Evolutionary conservation across 306 rosid genomes (phyloP).

Genomic region (Alnus glutinosa): DNA sequence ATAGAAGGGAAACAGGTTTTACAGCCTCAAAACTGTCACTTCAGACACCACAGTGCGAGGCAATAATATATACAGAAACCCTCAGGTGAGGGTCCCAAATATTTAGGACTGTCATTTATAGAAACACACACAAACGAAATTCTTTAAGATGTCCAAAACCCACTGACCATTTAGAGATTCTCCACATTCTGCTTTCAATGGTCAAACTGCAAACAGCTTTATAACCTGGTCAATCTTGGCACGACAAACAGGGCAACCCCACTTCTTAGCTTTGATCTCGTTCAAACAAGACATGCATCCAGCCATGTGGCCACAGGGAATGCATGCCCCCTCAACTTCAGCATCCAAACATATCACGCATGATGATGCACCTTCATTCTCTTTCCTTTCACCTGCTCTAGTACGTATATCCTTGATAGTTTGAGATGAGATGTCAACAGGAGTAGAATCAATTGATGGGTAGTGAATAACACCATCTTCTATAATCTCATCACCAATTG

Average conservation of each 20-base stretch:
- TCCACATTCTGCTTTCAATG: constrained; percentile 9
- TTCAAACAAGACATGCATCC: constrained; percentile 97
- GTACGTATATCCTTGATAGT: constrained; percentile 32
- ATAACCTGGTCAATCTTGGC: constrained; percentile 78
- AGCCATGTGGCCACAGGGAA: constrained; percentile 98
- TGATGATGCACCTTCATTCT: constrained; percentile 44
- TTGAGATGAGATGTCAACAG: constrained; percentile 50
- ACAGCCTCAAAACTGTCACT: not conserved
- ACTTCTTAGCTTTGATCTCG: constrained; percentile 78
- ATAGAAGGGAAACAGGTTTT: not conserved
- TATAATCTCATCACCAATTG: constrained; percentile 36
- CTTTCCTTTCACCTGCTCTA: constrained; percentile 40
- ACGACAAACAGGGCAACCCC: constrained; percentile 99
- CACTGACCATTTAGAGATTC: constrained; percentile 29
- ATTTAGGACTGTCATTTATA: not conserved
- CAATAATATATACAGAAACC: constrained; percentile 41
- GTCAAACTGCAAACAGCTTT: constrained; percentile 79
- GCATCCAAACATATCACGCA: constrained; percentile 96
- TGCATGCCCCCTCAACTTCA: constrained; percentile 95
- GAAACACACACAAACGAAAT: constrained; percentile 8
- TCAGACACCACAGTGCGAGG: constrained; percentile 17
- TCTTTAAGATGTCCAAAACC: constrained; percentile 1
- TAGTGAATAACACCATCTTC: constrained; percentile 61
- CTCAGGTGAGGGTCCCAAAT: constrained; percentile 8
- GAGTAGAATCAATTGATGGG: constrained; percentile 76